Evolutionary conservation across 1,139 yeast species (phyloP).

Genomic region (Magnusiomyces clavatus): DNA sequence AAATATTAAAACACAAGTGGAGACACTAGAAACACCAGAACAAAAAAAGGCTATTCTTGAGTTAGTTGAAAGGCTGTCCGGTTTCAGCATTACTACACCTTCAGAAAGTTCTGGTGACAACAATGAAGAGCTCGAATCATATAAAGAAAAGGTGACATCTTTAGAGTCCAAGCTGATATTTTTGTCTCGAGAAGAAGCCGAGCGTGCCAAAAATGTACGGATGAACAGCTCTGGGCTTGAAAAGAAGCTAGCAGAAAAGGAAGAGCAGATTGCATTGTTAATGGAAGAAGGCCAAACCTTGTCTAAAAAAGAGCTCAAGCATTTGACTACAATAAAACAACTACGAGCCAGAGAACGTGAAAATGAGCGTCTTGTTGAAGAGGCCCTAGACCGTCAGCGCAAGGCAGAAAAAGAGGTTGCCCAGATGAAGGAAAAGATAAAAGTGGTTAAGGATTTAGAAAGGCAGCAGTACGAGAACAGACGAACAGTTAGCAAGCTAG

Average conservation of each 20-base stretch:
- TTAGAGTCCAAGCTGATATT: conserved; percentile 24
- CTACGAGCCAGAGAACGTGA: conserved; percentile 44
- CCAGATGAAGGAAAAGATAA: conserved; percentile 18
- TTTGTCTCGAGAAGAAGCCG: conserved; percentile 24
- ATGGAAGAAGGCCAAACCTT: conserved; percentile 74
- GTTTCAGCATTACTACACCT: conserved; percentile 4
- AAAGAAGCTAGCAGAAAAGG: conserved; percentile 39
- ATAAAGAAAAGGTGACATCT: conserved; percentile 20
- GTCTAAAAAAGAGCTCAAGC: conserved; percentile 64
- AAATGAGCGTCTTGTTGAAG: conserved; percentile 20
- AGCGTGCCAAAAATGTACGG: conserved; percentile 21
- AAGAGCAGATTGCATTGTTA: conserved; percentile 49
- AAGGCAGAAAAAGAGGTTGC: conserved; percentile 20
- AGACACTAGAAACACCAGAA: no score
- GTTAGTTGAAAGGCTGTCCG: no score
- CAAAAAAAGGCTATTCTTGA: no score
- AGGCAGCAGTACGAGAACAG: conserved; percentile 17
- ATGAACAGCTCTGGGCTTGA: conserved; percentile 19
- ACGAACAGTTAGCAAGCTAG: conserved; percentile 18
- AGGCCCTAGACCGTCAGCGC: conserved; percentile 18
- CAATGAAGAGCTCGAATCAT: conserved; percentile 15
- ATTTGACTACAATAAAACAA: conserved; percentile 59
- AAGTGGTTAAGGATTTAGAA: conserved; percentile 17
- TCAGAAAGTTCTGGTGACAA: conserved; percentile 9
- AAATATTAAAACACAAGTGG: no score